Base-by-base conservation (phyloP, 139 green algal genomes). In the Tetratostichococcus sp. region DNA sequence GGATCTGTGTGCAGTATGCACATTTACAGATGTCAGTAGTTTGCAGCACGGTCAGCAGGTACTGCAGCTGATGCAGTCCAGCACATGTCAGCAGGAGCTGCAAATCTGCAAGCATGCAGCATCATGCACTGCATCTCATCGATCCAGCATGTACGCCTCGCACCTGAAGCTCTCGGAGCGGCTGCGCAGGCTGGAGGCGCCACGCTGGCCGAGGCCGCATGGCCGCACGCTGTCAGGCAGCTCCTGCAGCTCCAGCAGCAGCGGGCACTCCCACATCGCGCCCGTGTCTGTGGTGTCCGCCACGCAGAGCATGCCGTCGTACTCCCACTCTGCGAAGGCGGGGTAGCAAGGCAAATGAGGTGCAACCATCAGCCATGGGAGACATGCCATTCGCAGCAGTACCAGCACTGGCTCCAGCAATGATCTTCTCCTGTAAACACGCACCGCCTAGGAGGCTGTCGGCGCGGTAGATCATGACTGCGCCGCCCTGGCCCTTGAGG, bases 191-290 rank as follows among this genome's bases (percentile, higher is more conserved):
- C 50, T 62, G 50, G 50, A 62, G 11, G 50, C 50, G 50, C 33
- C 33, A 43, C 66, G 43, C 6, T 4, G 32, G 77, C 39, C 32
- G 31, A n/a, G 31, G 22, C 65, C 42, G 23, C 66, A 35, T 22
- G 72, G 67, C 67, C 32, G 32, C 1, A 62, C 2, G 28, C 25
- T 28, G 31, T 70, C 62, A 1, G 70, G 74, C 62, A 67, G 39
- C 33, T 59, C 25, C 21, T 70, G 17, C 35, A 93, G 74, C 31
- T 81, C 76, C 19, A 86, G 69, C 65, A 92, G 70, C 30, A 92
- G 77, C 14, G 87, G 87, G 70, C 87, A 92, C 79, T 92, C 87
- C 87, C 87, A 92, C 81, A 92, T 89, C 25, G 81, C 74, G 8
- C 86, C 86, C 0, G 79, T 85, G 35, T 91, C 81, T 3, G 50